phyloP scores from a whole-genome alignment of 176 grass and related monocot species.

The Juncus inflexus region DNA sequence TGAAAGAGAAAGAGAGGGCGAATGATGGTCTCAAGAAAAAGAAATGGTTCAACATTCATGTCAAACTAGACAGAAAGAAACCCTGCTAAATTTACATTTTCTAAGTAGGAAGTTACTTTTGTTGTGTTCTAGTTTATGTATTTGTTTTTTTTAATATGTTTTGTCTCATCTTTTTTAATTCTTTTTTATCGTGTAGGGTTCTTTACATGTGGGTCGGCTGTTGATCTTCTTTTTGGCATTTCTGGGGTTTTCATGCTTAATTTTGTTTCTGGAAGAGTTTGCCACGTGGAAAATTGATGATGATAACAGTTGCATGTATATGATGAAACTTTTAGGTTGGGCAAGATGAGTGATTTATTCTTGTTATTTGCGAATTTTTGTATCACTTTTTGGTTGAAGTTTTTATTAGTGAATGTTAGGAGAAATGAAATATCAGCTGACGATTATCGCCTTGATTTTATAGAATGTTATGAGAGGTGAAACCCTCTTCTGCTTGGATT shows the following conservation, averaged over 20 bases:
- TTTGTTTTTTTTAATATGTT: background rate
- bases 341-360: no score
- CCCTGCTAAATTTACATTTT: conserved; percentile 52
- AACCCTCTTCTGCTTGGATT: no score
- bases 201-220: conserved; percentile 4
- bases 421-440: no score
- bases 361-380: no score
- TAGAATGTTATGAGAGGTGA: no score
- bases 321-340: conserved; percentile 8
- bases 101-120: background rate
- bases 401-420: no score
- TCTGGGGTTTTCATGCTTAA: background rate
- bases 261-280: conserved; percentile 35
- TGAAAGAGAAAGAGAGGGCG: conserved; percentile 50
- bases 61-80: conserved; percentile 94
- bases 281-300: conserved; percentile 19
- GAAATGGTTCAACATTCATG: conserved; percentile 82
- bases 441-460: no score
- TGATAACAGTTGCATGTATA: conserved; percentile 1
- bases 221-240: background rate
- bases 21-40: conserved; percentile 51
- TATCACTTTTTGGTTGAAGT: no score
- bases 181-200: background rate
- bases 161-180: background rate
- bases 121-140: background rate